A percentile compares a stretch with the other conserved stretches of the same genome.
phyloP scores from a whole-genome alignment of 345 rosid species.

The Pistacia integerrima region DNA sequence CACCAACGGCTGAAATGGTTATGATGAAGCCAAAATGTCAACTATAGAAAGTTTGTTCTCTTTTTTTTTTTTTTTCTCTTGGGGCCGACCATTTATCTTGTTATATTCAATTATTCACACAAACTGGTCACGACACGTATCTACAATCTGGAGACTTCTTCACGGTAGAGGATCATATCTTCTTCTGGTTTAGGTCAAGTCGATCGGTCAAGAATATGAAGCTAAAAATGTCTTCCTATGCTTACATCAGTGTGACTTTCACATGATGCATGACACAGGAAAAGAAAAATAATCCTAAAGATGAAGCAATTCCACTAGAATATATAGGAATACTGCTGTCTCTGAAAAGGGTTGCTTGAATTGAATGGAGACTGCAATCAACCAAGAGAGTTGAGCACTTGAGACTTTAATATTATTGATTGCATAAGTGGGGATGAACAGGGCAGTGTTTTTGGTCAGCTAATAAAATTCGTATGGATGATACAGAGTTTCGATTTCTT shows the following conservation, averaged over 20 bases:
- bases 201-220: background rate
- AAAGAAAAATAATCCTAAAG: background rate
- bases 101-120: background rate
- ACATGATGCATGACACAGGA: background rate
- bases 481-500: too few relatives aligned
- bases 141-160: conserved; percentile 5
- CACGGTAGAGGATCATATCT: background rate
- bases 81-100: background rate
- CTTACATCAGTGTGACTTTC: background rate
- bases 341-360: too few relatives aligned
- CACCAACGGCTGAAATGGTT: background rate
- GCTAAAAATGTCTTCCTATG: background rate
- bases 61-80: background rate
- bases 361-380: too few relatives aligned
- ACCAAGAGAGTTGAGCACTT: too few relatives aligned
- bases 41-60: background rate
- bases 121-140: background rate
- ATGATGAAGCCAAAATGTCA: background rate
- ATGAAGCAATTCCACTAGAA: background rate
- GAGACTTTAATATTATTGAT: too few relatives aligned
- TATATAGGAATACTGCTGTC: too few relatives aligned
- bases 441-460: too few relatives aligned
- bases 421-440: too few relatives aligned
- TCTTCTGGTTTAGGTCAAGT: background rate
- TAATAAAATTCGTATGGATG: too few relatives aligned